Base-by-base conservation (phyloP, 352 stramenopile genomes). In the Aphanomyces euteiches region DNA sequence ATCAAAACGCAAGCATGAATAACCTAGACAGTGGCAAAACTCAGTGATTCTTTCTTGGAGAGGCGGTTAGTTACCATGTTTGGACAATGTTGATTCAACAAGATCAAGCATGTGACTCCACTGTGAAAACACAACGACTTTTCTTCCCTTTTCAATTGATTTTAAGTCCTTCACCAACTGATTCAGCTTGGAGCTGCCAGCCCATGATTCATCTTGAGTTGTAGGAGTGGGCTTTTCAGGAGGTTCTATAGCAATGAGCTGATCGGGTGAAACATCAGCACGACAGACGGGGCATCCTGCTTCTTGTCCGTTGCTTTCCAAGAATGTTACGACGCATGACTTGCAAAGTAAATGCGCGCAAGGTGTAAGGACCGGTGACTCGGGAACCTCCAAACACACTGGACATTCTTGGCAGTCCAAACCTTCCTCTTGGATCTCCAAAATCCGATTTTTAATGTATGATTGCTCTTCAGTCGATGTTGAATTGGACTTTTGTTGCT, bases 81-180 rank as follows among this genome's bases (percentile, higher is more conserved):
- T 69, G 7, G 64, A 58, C 7, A 96, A 76, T 34, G 89, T 71
- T 50, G 76, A 70, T 41, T 81, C 76, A 6, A 96, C 79, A 78
- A 96, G 84, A 50, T 95, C 82, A 7, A 97, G 81, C 83, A 96
- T 96, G 39, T 84, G 81, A 36, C 85, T 95, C 85, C 89, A 97
- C 75, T 97, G 90, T 7, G 87, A 96, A 59, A 97, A 97, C 8
- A 96, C 83, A 1, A 97, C 82, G 37, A 94, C 83, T 63, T 97
- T 97, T 36, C 85, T 81, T 61, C 80, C 80, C 47, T 78, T 67
- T 13, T 84, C 85, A 40, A 93, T 84, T 7, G 66, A 54, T 59
- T 84, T 75, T 17, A 95, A 72, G 72, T 96, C 88, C 3, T 72
- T 63, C 19, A 91, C 67, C 12, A 93, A 73, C 53, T 88, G 85